Base-by-base conservation (phyloP, 495 filamentous ascomycete species). In the Chaetomium tenue region DNA sequence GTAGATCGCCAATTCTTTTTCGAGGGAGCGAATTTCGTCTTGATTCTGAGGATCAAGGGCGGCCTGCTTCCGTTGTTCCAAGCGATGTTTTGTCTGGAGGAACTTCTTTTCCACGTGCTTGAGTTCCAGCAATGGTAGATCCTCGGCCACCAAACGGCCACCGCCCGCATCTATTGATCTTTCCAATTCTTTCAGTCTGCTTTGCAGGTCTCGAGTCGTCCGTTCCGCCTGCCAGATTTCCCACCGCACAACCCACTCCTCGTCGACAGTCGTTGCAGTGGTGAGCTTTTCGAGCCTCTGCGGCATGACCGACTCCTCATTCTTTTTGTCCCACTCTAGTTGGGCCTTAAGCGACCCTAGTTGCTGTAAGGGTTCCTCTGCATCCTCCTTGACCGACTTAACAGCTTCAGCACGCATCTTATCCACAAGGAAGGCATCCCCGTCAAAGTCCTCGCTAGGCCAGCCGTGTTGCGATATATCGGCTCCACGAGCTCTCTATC, bases 381-480 rank as follows among this genome's bases (percentile, higher is more conserved):
- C 33, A 11, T n/a, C 15, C 2, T 37, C 2, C 28, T 37, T n/a
- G 52, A 8, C 52, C 3, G 5, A 18, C 16, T 11, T 3, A 23
- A 7, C n/a, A 33, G 53, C 26, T 7, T 13, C n/a, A 16, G 9
- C 53, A 40, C 53, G 53, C 8, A 9, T n/a, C 20, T 33, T 33
- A 18, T 56, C 53, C 9, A 25, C 53, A 40, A 61, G 37, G 44
- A 68, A 68, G 2, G 58, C 63, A 11, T 68, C 63, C 0, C 46
- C 63, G 28, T 68, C 58, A 60, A 66, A 68, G 15, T 60, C n/a
- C 7, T 54, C 48, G 40, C 61, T 30, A 7, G 63, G 66, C 66
- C 66, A 68, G 30, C 66, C 66, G 13, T 66, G 58, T 47, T 68
- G 39, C 44, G 44, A 23, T 63, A 68, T 5, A 66, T 30, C 9